Base-by-base conservation (phyloP, 2,329 filamentous ascomycete genomes). In the Colletotrichum eleusines region DNA sequence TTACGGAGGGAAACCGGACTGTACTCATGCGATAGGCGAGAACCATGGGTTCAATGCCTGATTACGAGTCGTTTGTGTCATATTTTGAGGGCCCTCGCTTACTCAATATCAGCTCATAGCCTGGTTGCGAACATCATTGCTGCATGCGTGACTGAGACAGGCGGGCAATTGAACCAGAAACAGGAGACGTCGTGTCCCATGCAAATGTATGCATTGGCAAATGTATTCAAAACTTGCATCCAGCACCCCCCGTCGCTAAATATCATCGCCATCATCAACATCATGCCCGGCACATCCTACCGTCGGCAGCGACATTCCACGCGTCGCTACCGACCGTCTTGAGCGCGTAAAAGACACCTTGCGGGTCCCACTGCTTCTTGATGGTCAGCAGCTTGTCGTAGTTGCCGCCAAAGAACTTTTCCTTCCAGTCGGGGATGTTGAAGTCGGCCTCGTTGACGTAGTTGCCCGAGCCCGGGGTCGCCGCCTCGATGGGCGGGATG, bases 381-480 rank as follows among this genome's bases (percentile, higher is more conserved):
- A 89, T 79, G 0, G 55, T 42, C 18, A 81, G 64, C 26, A 88
- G 74, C 12, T 72, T 73, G 1, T 75, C 67, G 67, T 87, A 88
- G 69, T 86, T 86, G 1, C 48, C 71, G 1, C 86, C 86, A 74
- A 81, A 88, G 77, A 87, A 87, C 3, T 76, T 78, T 38, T 81
- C 74, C 74, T 85, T 78, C 75, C 80, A 88, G 65, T 84, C 74
- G 1, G 81, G 81, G 75, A 87, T 81, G 69, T 81, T 79, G 51
- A 85, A 82, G 75, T 88, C 84, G 2, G 80, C 84, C 79, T 89
- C 87, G 71, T 87, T 87, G 75, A 85, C 76, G 72, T 87, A 87
- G 5, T 83, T 79, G 5, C 85, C 84, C 1, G 77, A 77, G 1
- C 79, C 82, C 4, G 83, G 83, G 0, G 83, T 81, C 14, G 71